Percentiles rank a stretch among this genome's conserved stretches.
These are phyloP conservation scores for Melanomma pulvis-pyrius DNA, from an alignment of 495 filamentous ascomycete species.

Conservation along the genomic window DNA sequence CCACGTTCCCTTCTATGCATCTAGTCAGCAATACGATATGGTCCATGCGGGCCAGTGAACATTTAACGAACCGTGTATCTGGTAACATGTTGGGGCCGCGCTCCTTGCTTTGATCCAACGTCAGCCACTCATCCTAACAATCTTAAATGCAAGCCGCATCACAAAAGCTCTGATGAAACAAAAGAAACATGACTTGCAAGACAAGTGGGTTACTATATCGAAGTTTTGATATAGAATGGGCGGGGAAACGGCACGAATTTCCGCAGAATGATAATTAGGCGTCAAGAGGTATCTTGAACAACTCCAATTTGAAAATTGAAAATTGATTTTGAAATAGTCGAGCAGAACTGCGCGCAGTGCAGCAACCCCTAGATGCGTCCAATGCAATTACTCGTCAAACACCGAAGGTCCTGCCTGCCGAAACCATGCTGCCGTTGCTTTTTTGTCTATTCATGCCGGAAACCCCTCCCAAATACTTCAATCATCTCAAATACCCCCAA, in stretches of 20 bases:
- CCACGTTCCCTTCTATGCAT: not conserved
- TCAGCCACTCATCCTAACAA: constrained; percentile 1
- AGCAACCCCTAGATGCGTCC: too few species aligned
- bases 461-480: not conserved
- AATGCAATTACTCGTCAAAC: not conserved
- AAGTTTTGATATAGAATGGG: not conserved
- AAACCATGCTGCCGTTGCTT: not conserved
- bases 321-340: not conserved
- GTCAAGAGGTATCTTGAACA: too few species aligned
- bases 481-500: not conserved
- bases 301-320: too few species aligned
- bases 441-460: not conserved
- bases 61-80: not conserved
- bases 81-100: not conserved
- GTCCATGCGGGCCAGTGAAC: not conserved
- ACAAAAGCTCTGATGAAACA: not conserved
- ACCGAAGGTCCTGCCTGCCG: not conserved
- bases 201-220: not conserved
- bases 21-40: not conserved
- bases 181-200: not conserved
- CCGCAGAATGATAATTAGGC: not conserved
- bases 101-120: not conserved
- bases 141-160: not conserved
- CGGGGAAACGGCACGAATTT: not conserved
- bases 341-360: too few species aligned